Evolutionary conservation across 345 rosid genomes (phyloP), one percentile per base, ranked within the genome.

Genomic region (Syzygium aromaticum): DNA sequence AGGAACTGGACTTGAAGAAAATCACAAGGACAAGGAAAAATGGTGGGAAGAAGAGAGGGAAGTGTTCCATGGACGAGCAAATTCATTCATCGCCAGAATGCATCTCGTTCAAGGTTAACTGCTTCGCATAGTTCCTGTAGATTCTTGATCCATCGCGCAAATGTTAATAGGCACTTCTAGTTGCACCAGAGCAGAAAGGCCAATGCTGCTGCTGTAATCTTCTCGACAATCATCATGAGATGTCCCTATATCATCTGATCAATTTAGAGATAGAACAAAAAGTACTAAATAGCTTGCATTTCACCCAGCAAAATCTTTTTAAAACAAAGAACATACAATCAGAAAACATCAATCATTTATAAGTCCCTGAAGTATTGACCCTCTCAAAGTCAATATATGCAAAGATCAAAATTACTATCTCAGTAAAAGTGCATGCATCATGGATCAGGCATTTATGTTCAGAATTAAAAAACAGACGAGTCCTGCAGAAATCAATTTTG

Each of bases 21-120:
- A 89, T 83, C 92, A 93, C 84, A 86, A 89, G 90, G 94, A 91
- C 43, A 97, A 92, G 86, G 94, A 92, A 87, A 90, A 92, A 54
- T 93, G 98, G 97, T 97, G 98, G 99, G 94, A 95, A 87, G 95
- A 95, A 89, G 97, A 97, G 88, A 93, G 99, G 84, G 93, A 91
- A 88, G 93, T 96, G 90, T 95, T 97, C 86, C 88, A 82, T 84
- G 95, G 97, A 61, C 94, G 98, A 87, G 98, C 94, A 17, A 93
- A 95, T 87, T 94, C 98, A 82, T 97, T 97, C 89, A 97, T 97
- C 67, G 98, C 98, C 85, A 89, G 96, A 82, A 97, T 97, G 99
- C 99, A 95, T 93, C 94, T 95, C 15, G 98, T 97, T 67, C 99
- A 97, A 95, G 99, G 99, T 97, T 90, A 83, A 84, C 84, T 88